Evolutionary conservation across 805 yeast species (phyloP).

Genomic region (Komagataella ulmi): DNA sequence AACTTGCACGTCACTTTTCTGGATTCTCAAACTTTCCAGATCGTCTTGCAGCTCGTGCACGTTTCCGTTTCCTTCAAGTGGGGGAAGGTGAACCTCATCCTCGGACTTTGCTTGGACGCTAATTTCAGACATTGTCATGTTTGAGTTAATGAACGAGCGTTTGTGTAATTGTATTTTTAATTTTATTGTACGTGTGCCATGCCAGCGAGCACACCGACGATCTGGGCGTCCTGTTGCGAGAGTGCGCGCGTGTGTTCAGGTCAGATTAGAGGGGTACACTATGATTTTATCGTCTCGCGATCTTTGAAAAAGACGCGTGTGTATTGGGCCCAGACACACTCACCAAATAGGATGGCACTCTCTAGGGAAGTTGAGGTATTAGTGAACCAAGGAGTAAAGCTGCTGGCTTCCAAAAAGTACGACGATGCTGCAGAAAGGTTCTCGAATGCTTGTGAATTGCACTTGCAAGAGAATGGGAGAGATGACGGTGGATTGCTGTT

Average conservation of each 20-base stretch:
- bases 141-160: not conserved
- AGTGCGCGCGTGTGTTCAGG: not conserved
- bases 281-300: not conserved
- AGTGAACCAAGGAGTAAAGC: constrained; percentile 48
- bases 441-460: constrained; percentile 58
- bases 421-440: constrained; percentile 58
- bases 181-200: not conserved
- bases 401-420: constrained; percentile 50
- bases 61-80: not conserved
- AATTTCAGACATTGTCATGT: not conserved
- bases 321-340: constrained; percentile 1
- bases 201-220: not conserved
- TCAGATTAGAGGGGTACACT: not conserved
- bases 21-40: not conserved
- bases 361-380: constrained; percentile 30
- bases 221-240: not conserved
- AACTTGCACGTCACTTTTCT: not conserved
- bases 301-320: not conserved
- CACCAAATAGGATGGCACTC: constrained; percentile 10
- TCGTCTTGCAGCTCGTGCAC: not conserved
- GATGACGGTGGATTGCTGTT: constrained; percentile 65
- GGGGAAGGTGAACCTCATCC: not conserved
- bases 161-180: not conserved
- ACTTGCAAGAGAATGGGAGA: constrained; percentile 34
- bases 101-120: not conserved